Base-by-base conservation (phyloP, 805 yeast species). In the Candida xyloterini region DNA sequence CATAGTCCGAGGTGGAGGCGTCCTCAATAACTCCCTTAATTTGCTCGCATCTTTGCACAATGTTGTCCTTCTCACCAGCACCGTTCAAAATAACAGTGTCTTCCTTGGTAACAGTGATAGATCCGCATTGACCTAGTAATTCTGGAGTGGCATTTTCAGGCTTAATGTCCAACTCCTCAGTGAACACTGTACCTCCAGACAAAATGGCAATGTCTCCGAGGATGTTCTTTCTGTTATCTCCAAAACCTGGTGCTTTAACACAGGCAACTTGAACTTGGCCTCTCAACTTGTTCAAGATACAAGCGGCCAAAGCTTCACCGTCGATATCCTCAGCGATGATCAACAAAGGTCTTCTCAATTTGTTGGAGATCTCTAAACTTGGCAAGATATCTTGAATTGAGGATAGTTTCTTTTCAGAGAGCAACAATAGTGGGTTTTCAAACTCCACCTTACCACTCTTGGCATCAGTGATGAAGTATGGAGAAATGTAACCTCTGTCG, bases 191-290 rank as follows among this genome's bases (percentile, higher is more conserved):
- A 68, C 96, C 96, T 47, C 97, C 97, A 30, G 97, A 83, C 48
- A 90, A 76, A 57, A 88, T 83, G 59, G 96, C 96, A 66, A 93
- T 81, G 67, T 93, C 99, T 53, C 96, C 96, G 48, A 93, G 73
- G 51, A 86, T 89, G 76, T 89, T 89, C 78, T 87, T 86, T 73
- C 97, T 84, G 81, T 93, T 90, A 74, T 93, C 99, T 67, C 98
- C 99, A 60, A 91, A 93, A 38, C 99, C 99, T 57, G 99, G 99
- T 24, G 98, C 96, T 76, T 90, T 91, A 52, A 93, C 96, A 55
- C 93, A 95, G 63, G 93, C 85, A 46, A 93, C 97, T 69, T 88
- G 95, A 46, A 93, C 97, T 74, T 91, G 98, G 53, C 97, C 97
- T 73, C 97, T 85, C 62, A 93, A 78, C 73, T 93, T 93, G 79